phyloP scores from a whole-genome alignment of 139 green algal species.

The Closterium sp. region DNA sequence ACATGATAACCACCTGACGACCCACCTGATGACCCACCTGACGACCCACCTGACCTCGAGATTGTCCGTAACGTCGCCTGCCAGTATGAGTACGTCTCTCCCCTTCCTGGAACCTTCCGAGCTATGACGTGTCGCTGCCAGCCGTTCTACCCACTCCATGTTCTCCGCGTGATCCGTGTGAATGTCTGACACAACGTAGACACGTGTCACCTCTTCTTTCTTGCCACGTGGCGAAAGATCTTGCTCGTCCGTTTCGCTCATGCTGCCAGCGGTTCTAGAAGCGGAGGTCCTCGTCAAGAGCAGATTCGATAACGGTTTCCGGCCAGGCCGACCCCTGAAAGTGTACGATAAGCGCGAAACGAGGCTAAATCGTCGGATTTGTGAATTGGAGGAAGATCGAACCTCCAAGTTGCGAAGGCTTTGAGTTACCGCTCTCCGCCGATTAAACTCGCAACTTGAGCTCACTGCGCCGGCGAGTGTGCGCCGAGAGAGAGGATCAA shows the following conservation, averaged over 20 bases:
- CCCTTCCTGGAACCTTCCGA: neutral
- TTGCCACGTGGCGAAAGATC: neutral
- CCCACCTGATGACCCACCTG: neutral
- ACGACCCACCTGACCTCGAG: constrained; percentile 9
- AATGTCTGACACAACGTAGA: constrained; percentile 44
- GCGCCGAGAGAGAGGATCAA: neutral
- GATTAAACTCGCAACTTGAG: neutral
- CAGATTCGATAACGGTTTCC: neutral
- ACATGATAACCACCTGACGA: neutral
- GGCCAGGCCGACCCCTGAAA: neutral
- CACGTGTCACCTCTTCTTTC: neutral
- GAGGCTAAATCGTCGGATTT: neutral
- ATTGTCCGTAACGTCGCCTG: constrained; percentile 53
- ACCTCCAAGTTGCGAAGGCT: neutral
- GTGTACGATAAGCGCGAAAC: neutral
- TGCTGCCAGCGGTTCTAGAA: neutral
- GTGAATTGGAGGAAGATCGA: neutral
- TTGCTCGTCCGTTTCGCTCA: neutral
- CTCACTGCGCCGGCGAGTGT: neutral
- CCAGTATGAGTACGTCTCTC: constrained; percentile 48
- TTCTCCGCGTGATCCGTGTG: constrained; percentile 46
- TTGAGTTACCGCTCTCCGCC: neutral
- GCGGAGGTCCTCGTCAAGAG: neutral
- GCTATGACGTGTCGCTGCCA: neutral
- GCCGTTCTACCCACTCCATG: constrained; percentile 33